These are phyloP conservation scores for Handroanthus guayacan DNA, from an alignment of 257 asterid genomes.

Conservation along the genomic window DNA sequence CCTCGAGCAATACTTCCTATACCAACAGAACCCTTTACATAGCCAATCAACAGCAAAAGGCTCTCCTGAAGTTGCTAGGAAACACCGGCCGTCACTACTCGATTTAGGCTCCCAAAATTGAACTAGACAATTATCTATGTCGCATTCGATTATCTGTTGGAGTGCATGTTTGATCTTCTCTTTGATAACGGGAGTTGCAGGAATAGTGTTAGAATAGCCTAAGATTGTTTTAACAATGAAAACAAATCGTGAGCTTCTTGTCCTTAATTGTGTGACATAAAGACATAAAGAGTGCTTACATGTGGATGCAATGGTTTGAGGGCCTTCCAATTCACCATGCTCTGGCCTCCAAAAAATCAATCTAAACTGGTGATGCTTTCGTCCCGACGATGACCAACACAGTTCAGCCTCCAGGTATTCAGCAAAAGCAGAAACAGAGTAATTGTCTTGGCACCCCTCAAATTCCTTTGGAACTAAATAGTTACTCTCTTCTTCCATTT, in stretches of 20 bases:
- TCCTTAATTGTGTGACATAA: not conserved
- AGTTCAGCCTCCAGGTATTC: not conserved
- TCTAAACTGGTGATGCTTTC: constrained; percentile 3
- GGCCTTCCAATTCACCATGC: not conserved
- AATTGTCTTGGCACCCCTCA: not conserved
- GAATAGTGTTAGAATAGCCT: not conserved
- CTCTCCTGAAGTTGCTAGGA: not conserved
- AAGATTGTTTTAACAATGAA: not conserved
- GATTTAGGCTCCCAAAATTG: constrained; percentile 5
- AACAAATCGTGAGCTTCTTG: not conserved
- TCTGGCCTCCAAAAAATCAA: constrained; percentile 13
- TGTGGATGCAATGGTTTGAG: not conserved
- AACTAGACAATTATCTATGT: not conserved
- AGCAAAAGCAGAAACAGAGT: not conserved
- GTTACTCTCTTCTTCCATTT: not conserved
- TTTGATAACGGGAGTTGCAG: not conserved
- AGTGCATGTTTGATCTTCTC: constrained; percentile 3
- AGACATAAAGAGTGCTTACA: not conserved
- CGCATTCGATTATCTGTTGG: constrained; percentile 1
- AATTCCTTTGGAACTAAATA: not conserved
- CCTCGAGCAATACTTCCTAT: not conserved
- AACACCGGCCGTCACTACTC: not conserved
- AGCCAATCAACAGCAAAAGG: constrained; percentile 22
- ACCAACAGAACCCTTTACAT: constrained; percentile 16
- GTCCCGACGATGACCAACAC: not conserved